Base-by-base conservation (phyloP, 2,329 filamentous ascomycete species). In the Diaporthe sp. region DNA sequence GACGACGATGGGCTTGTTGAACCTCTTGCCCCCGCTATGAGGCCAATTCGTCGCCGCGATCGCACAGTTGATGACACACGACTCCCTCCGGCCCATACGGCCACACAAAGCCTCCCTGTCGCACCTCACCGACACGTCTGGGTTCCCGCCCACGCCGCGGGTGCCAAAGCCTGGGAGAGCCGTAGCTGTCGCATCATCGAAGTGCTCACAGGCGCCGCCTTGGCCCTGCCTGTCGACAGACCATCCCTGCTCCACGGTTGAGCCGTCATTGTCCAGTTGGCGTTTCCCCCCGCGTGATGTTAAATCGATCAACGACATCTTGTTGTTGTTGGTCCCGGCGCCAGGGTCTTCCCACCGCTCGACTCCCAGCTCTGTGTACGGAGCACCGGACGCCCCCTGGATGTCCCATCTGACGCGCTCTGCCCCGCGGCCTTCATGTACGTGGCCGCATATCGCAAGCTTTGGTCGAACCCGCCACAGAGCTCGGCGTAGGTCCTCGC, bases 1-100 rank as follows among this genome's bases (percentile, higher is more conserved):
- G 17, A 98, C 92, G n/a, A 97, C 92, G 78, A 97, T 93, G 28
- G 95, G 93, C 81, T 95, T 94, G 83, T 96, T 92, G 84, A 94
- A 92, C 77, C 84, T 87, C 82, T 92, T 94, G 22, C 91, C 91
- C 2, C 87, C 88, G 1, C 79, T 80, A 77, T 93, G 91, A 68
- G 92, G 92, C 84, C 91, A 92, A 76, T 90, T 92, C 31, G 88
- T 92, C 58, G 91, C 91, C 87, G 94, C 90, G 77, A 96, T 92
- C 28, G 94, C 92, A 39, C 94, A 94, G 84, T 98, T 97, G 79
- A 97, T 89, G 72, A 97, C 86, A 81, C 92, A 96, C 1, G 94
- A 97, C 85, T 96, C 93, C 76, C 82, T 86, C 79, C 90, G 87
- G 61, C 87, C 85, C 78, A 84, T 81, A 42, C 87, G 82, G 3